Base-by-base conservation (phyloP, 352 stramenopile species). In the Phytophthora litchii region DNA sequence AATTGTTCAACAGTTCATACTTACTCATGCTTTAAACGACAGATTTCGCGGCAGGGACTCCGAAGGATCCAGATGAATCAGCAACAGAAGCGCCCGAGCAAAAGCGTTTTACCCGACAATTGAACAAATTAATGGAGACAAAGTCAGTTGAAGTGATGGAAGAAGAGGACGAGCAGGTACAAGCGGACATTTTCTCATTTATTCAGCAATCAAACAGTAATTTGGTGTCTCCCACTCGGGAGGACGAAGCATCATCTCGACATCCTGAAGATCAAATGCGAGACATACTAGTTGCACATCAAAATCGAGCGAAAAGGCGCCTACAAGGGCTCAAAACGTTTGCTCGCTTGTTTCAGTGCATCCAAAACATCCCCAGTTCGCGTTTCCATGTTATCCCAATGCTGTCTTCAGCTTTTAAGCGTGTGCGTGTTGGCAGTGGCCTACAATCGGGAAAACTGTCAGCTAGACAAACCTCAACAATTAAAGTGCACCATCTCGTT, bases 121-220 rank as follows among this genome's bases (percentile, higher is more conserved):
- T 93, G 6, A 84, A 87, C 25, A 67, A 67, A n/a, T 37, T 93
- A 7, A 88, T 88, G 74, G 77, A 89, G 42, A 77, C 70, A 6
- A 95, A 93, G 57, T 80, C 80, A 5, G 75, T 85, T 23, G 80
- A 92, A 37, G 67, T 60, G 31, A 91, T 93, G 49, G 83, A 94
- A 63, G 80, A 91, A 66, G 86, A 95, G 70, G 86, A 95, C 37
- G 86, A 93, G 46, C 80, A 78, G n/a, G 73, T 92, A 29, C 84
- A 93, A 31, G 56, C 80, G 1, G 86, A 95, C 21, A 82, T 94
- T 16, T 94, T 95, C 46, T 76, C 75, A 1, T 95, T 95, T 29
- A 60, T 95, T 14, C 84, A 95, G 47, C 76, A 87, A 36, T 76
- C 78, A 14, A 68, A 43, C 29, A 67, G 9, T 14, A 44, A 45